Evolutionary conservation across 768 basidiomycete genomes (phyloP).

Genomic region (Hypholoma fasciculare): DNA sequence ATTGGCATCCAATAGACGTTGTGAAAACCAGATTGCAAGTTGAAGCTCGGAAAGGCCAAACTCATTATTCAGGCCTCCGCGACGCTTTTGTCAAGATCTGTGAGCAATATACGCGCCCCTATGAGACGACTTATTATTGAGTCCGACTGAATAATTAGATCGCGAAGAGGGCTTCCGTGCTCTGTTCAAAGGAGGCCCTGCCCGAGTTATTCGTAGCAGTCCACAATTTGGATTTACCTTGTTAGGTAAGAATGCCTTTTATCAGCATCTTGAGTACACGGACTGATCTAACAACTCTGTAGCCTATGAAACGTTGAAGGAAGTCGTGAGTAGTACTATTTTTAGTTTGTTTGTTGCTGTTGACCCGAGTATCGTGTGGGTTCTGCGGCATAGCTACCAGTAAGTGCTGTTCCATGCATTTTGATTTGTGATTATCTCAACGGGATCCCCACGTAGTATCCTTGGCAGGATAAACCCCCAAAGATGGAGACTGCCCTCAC

Average conservation of each 20-base stretch:
- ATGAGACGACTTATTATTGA: slow-evolving; percentile 13
- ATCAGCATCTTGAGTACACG: slow-evolving; percentile 3
- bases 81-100: slow-evolving; percentile 94
- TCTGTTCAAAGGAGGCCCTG: slow-evolving; percentile 89
- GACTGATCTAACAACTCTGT: slow-evolving; percentile 14
- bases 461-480: slow-evolving; percentile 69
- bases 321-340: slow-evolving; percentile 34
- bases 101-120: slow-evolving; percentile 36
- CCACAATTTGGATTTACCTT: slow-evolving; percentile 95
- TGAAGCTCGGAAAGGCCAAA: slow-evolving; percentile 89
- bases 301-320: slow-evolving; percentile 51
- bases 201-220: slow-evolving; percentile 85
- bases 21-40: slow-evolving; percentile 97
- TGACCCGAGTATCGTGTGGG: slow-evolving; percentile 10
- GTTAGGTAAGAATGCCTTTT: slow-evolving; percentile 43
- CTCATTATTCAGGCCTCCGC: slow-evolving; percentile 83
- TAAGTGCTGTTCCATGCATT: slow-evolving; percentile 34
- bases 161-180: slow-evolving; percentile 87
- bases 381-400: slow-evolving; percentile 40
- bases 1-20: slow-evolving; percentile 59
- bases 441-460: slow-evolving; percentile 57
- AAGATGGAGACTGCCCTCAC: slow-evolving; percentile 73
- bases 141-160: slow-evolving; percentile 42
- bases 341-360: slow-evolving; percentile 16
- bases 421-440: slow-evolving; percentile 21